Evolutionary conservation across 371 early-diverging fungal genomes (phyloP).

Genomic region (Apophysomyces elegans): DNA sequence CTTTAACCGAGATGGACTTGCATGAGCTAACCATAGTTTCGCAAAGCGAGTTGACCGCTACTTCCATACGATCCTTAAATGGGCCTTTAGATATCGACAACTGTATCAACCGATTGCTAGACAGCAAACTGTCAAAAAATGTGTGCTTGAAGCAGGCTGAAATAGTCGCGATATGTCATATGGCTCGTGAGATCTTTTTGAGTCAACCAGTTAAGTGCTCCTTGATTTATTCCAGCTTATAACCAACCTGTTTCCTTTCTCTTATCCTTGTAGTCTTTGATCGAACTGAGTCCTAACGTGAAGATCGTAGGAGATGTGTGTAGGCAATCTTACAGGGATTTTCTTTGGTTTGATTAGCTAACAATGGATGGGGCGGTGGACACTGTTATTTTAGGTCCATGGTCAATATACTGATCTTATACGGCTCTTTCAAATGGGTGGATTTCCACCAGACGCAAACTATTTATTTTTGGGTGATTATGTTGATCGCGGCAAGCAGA

Average conservation of each 20-base stretch:
- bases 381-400: slow-evolving; percentile 46
- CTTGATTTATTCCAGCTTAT: neutral
- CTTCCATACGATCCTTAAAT: slow-evolving; percentile 1
- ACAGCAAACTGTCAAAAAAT: slow-evolving; percentile 66
- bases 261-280: slow-evolving; percentile 50
- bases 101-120: slow-evolving; percentile 74
- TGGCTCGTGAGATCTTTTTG: slow-evolving; percentile 82
- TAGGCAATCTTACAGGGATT: neutral
- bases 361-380: neutral
- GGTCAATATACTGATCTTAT: slow-evolving; percentile 89
- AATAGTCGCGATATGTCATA: slow-evolving; percentile 78
- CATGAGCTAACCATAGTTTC: neutral
- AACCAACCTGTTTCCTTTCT: neutral
- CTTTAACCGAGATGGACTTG: slow-evolving; percentile 7
- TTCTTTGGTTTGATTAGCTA: neutral
- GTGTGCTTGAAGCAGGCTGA: slow-evolving; percentile 76
- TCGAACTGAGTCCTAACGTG: slow-evolving; percentile 90
- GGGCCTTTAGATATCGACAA: slow-evolving; percentile 71
- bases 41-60: slow-evolving; percentile 7
- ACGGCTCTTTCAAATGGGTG: slow-evolving; percentile 90
- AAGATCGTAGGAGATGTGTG: slow-evolving; percentile 74
- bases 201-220: slow-evolving; percentile 66
- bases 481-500: slow-evolving; percentile 98
- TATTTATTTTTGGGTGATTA: slow-evolving; percentile 99
- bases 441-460: slow-evolving; percentile 89